phyloP scores from a whole-genome alignment of 2,329 filamentous ascomycete genomes.

The Colletotrichum abscissum region DNA sequence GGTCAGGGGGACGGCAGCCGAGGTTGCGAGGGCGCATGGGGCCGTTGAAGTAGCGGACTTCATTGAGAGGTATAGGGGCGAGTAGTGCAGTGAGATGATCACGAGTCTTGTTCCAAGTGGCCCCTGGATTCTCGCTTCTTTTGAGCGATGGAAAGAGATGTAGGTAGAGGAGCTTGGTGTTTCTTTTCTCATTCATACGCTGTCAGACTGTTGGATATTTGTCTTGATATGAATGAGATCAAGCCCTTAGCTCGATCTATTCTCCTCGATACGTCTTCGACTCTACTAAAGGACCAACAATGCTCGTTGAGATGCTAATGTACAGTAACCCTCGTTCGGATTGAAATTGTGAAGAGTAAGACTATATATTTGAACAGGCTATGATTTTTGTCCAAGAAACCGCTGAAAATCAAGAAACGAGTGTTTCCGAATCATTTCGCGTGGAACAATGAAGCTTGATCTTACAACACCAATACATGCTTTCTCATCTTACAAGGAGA shows the following conservation, averaged over 20 bases:
- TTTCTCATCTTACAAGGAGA: background rate
- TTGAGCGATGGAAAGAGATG: background rate
- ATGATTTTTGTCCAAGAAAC: too few species aligned
- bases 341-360: too few species aligned
- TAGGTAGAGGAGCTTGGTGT: background rate
- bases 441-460: too few species aligned
- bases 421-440: too few species aligned
- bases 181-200: background rate
- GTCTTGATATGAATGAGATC: background rate
- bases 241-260: background rate
- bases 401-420: too few species aligned
- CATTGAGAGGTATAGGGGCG: slow-evolving; percentile 1
- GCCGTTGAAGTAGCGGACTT: slow-evolving; percentile 1
- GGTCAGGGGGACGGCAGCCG: slow-evolving; percentile 14
- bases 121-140: background rate
- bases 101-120: background rate
- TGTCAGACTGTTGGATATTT: background rate
- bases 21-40: slow-evolving; percentile 21
- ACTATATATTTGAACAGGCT: too few species aligned
- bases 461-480: background rate
- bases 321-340: too few species aligned
- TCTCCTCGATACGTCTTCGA: too few species aligned
- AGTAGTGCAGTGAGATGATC: background rate
- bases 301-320: too few species aligned
- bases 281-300: too few species aligned